A percentile compares a stretch with the other conserved stretches of the same genome.
Evolutionary conservation across 2,329 filamentous ascomycete genomes (phyloP).

Genomic region (Stromatinia cepivora): DNA sequence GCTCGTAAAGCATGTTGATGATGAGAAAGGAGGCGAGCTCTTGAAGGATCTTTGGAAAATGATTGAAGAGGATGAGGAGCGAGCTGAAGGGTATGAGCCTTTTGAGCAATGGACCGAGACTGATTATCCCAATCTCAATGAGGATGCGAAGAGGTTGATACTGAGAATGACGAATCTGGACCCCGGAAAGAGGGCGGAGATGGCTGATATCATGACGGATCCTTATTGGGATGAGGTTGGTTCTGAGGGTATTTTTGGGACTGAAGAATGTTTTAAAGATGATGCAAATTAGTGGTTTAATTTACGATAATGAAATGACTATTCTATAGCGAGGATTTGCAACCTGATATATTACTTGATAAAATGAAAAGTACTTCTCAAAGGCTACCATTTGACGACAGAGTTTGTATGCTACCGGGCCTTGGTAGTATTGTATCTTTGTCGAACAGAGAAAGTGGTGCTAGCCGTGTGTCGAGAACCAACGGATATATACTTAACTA

Average conservation of each 20-base stretch:
- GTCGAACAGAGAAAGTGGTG: neutral
- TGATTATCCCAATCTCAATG: conserved; percentile 38
- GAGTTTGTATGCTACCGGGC: neutral
- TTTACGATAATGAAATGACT: neutral
- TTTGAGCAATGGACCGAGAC: conserved; percentile 39
- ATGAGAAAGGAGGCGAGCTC: conserved; percentile 35
- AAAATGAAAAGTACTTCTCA: neutral
- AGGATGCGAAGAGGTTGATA: conserved; percentile 38
- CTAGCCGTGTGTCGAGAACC: neutral
- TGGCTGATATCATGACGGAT: conserved; percentile 26
- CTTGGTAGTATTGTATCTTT: neutral
- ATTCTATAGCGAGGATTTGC: neutral
- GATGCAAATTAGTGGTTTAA: neutral
- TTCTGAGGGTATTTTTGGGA: conserved; percentile 6
- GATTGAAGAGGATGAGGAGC: conserved; percentile 25
- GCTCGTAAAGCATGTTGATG: conserved; percentile 35
- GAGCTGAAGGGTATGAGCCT: conserved; percentile 29
- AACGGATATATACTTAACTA: neutral
- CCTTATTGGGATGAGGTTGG: conserved; percentile 24
- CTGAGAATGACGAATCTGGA: conserved; percentile 40
- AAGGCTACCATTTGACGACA: neutral
- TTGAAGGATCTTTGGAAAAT: conserved; percentile 27
- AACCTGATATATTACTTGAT: neutral
- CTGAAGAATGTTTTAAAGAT: neutral
- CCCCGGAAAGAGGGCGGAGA: conserved; percentile 36